Conservation (phyloP, 768 basidiomycete species). For the Suillus decipiens region DNA sequence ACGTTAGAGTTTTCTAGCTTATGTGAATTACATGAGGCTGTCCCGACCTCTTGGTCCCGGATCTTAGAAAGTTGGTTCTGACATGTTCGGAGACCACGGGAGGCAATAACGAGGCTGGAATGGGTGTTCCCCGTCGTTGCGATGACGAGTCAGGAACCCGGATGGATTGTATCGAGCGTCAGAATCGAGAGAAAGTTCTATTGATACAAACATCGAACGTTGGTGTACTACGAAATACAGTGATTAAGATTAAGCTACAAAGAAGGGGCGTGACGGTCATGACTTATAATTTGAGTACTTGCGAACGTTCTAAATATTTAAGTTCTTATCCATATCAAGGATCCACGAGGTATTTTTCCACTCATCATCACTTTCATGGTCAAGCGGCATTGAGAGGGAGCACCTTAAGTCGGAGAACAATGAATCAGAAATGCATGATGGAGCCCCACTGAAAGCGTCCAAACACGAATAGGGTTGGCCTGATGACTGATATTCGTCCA, state of each 20-base stretch:
- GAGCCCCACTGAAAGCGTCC: background rate
- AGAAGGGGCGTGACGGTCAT: background rate
- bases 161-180: background rate
- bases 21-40: no score
- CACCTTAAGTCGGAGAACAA: background rate
- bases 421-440: background rate
- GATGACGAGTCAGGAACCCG: background rate
- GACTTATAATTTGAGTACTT: background rate
- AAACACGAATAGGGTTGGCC: background rate
- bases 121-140: background rate
- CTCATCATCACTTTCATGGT: background rate
- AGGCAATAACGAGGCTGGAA: background rate
- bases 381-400: constrained; percentile 1
- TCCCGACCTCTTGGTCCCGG: no score
- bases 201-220: background rate
- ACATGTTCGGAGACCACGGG: background rate
- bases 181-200: background rate
- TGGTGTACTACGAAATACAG: background rate
- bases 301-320: background rate
- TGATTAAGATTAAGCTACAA: background rate
- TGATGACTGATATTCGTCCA: background rate
- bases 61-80: no score
- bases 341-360: constrained; percentile 5
- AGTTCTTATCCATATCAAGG: background rate
- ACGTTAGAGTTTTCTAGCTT: no score